Evolutionary conservation across 2,329 filamentous ascomycete species (phyloP).

Genomic region (Nigrospora oryzae): DNA sequence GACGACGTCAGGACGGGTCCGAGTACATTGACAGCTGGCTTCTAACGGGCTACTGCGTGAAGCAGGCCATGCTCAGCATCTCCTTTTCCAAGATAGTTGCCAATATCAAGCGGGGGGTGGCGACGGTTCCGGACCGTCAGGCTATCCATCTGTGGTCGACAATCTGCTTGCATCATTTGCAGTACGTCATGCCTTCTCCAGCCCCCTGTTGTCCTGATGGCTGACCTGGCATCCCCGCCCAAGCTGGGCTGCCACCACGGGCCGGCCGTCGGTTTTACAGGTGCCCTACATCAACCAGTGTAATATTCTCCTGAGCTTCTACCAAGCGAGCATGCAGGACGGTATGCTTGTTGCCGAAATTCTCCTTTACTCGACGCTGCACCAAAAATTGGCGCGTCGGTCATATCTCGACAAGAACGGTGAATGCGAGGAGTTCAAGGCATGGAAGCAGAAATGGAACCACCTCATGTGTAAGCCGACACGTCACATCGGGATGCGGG

Average conservation of each 20-base stretch:
- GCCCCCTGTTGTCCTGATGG: neutral
- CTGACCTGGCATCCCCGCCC: neutral
- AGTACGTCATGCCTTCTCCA: conserved; percentile 14
- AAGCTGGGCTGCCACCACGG: conserved; percentile 31
- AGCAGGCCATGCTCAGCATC: conserved; percentile 33
- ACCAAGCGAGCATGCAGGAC: conserved; percentile 30
- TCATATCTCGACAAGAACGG: conserved; percentile 19
- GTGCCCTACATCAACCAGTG: conserved; percentile 28
- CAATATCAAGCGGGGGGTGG: conserved; percentile 21
- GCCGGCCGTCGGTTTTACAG: conserved; percentile 27
- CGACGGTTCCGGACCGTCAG: conserved; percentile 22
- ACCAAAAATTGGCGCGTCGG: conserved; percentile 22
- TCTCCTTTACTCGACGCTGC: conserved; percentile 24
- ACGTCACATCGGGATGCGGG: neutral
- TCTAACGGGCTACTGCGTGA: conserved; percentile 29
- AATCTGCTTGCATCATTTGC: conserved; percentile 26
- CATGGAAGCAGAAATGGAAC: conserved; percentile 25
- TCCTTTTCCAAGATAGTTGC: conserved; percentile 30
- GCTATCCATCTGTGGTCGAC: conserved; percentile 26
- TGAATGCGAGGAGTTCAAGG: conserved; percentile 22
- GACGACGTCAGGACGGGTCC: conserved; percentile 13
- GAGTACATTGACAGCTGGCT: conserved; percentile 35
- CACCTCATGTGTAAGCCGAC: conserved; percentile 19
- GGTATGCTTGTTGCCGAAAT: conserved; percentile 31
- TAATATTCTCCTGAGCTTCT: conserved; percentile 28